Percentiles rank a stretch among this genome's conserved stretches.
Evolutionary conservation across 495 filamentous ascomycete genomes (phyloP).

Genomic region (Penicillium lagena): DNA sequence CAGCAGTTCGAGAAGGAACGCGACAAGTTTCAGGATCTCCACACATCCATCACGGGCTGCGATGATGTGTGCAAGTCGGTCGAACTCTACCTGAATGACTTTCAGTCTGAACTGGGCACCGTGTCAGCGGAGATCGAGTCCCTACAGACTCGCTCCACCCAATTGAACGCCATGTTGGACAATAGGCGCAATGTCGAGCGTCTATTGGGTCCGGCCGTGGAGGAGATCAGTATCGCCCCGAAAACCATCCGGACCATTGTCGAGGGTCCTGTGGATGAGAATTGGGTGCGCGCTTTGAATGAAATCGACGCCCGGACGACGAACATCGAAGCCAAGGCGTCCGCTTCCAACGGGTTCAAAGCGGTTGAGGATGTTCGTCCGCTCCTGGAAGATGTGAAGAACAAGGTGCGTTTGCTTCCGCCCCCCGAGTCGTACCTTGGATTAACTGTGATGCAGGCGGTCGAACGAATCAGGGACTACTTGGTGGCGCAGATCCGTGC

Average conservation of each 20-base stretch:
- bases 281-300: conserved; percentile 77
- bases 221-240: conserved; percentile 84
- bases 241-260: conserved; percentile 72
- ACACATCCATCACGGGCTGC: conserved; percentile 80
- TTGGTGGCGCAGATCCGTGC: conserved; percentile 91
- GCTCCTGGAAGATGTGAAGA: conserved; percentile 71
- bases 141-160: conserved; percentile 76
- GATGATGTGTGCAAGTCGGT: conserved; percentile 92
- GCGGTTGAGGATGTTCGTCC: conserved; percentile 79
- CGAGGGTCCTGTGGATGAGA: conserved; percentile 84
- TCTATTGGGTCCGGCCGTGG: conserved; percentile 80
- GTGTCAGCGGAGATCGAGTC: conserved; percentile 95
- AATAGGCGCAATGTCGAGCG: conserved; percentile 88
- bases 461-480: conserved; percentile 90
- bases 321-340: conserved; percentile 58
- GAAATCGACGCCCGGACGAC: conserved; percentile 76
- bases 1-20: conserved; percentile 85
- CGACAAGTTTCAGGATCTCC: conserved; percentile 84
- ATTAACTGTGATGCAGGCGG: conserved; percentile 49
- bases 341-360: conserved; percentile 58
- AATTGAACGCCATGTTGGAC: conserved; percentile 78
- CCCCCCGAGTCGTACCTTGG: background rate
- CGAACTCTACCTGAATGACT: conserved; percentile 83
- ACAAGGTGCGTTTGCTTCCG: conserved; percentile 55
- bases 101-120: conserved; percentile 82